Conservation (phyloP, 2,329 filamentous ascomycete species). For the Claviceps spartinae region DNA sequence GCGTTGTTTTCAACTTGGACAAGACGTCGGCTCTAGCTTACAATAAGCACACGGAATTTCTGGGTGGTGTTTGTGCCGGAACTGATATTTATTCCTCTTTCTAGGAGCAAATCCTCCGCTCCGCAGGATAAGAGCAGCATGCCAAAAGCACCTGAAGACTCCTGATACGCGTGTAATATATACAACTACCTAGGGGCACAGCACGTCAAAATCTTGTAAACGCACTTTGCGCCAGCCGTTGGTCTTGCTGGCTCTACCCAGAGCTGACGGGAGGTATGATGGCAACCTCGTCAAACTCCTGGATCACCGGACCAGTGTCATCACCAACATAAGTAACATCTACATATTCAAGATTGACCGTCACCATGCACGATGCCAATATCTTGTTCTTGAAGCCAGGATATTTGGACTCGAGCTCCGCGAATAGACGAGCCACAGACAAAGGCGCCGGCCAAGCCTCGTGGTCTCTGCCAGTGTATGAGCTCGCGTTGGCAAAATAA, state of each 20-base stretch:
- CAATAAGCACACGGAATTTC: no score
- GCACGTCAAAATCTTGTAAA: not conserved
- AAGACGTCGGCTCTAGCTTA: no score
- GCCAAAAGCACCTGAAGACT: no score
- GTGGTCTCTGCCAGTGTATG: constrained; percentile 53
- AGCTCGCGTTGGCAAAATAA: constrained; percentile 67
- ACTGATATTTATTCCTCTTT: no score
- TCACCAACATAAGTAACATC: constrained; percentile 42
- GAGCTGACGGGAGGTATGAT: constrained; percentile 84
- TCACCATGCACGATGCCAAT: constrained; percentile 60
- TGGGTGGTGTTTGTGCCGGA: no score
- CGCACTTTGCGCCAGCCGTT: not conserved
- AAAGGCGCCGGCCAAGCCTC: constrained; percentile 57
- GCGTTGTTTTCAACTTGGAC: no score
- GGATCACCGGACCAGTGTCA: constrained; percentile 35
- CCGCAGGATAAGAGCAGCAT: no score
- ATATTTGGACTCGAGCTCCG: constrained; percentile 54
- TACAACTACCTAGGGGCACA: not conserved
- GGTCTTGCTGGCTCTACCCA: constrained; percentile 34
- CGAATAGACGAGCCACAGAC: constrained; percentile 47
- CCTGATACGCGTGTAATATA: no score
- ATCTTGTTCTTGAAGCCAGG: constrained; percentile 55
- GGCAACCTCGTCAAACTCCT: constrained; percentile 69
- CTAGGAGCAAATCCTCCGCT: no score
- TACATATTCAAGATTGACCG: constrained; percentile 70